These are phyloP conservation scores for Colletotrichum spaethianum DNA, from an alignment of 2,329 filamentous ascomycete species.

Conservation along the genomic window DNA sequence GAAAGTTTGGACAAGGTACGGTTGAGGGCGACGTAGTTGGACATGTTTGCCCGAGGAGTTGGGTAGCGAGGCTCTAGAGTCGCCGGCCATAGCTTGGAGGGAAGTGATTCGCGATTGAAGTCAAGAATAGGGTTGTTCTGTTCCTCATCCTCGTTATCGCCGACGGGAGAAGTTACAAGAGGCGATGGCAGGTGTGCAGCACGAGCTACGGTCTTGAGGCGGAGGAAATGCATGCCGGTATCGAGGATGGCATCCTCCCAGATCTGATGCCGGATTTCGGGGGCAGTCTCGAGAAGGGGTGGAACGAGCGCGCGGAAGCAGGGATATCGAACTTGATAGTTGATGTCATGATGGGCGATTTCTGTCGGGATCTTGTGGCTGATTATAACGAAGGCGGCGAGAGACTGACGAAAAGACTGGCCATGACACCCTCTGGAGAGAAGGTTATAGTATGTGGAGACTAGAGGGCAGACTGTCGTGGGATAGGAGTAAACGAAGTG, in stretches of 20 bases:
- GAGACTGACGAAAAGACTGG: not conserved
- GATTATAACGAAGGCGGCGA: not conserved
- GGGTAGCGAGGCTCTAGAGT: slow-evolving; percentile 47
- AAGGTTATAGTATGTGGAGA: not conserved
- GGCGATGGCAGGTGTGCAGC: not conserved
- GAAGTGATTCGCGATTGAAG: slow-evolving; percentile 43
- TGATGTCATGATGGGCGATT: slow-evolving; percentile 6
- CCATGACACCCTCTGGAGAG: not conserved
- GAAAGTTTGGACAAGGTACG: slow-evolving; percentile 35
- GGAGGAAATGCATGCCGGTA: slow-evolving; percentile 54
- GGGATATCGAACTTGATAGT: slow-evolving; percentile 52
- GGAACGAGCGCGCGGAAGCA: slow-evolving; percentile 49
- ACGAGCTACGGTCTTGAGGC: slow-evolving; percentile 19
- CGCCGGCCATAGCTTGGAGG: slow-evolving; percentile 41
- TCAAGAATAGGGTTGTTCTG: slow-evolving; percentile 43
- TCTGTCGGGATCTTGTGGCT: not conserved
- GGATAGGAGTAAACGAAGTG: not conserved
- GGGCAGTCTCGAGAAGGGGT: slow-evolving; percentile 51
- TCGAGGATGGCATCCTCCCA: slow-evolving; percentile 50
- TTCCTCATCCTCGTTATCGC: slow-evolving; percentile 38
- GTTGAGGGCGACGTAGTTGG: slow-evolving; percentile 49
- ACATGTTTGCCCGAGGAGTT: slow-evolving; percentile 50
- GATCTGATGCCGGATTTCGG: slow-evolving; percentile 53
- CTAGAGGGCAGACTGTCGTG: not conserved
- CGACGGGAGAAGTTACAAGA: not conserved